Evolutionary conservation across 768 basidiomycete species (phyloP).

Genomic region (Chalciporus pseudorubinellus): DNA sequence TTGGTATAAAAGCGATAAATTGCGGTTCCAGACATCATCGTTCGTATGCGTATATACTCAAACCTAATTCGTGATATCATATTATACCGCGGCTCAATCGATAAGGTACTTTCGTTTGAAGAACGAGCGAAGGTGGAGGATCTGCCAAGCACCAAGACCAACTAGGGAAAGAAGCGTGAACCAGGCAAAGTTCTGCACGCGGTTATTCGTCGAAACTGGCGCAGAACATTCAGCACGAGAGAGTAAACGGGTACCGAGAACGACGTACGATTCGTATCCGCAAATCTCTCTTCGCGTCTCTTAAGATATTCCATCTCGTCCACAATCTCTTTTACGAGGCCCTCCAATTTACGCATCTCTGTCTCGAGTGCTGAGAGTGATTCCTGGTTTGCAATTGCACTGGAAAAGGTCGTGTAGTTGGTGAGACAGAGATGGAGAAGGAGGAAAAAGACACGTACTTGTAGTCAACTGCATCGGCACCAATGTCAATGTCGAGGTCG

Average conservation of each 20-base stretch:
- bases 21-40: neutral
- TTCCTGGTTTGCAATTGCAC: conserved; percentile 98
- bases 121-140: conserved; percentile 89
- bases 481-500: conserved; percentile 96
- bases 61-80: conserved; percentile 1
- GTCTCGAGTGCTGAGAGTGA: conserved; percentile 93
- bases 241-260: neutral
- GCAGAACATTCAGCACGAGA: neutral
- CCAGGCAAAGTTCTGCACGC: conserved; percentile 92
- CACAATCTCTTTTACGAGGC: conserved; percentile 88
- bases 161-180: conserved; percentile 79
- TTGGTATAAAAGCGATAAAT: neutral
- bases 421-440: neutral
- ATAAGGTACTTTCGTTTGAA: conserved; percentile 97
- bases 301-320: conserved; percentile 94
- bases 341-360: conserved; percentile 98
- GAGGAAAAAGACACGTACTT: conserved; percentile 61
- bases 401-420: conserved; percentile 31
- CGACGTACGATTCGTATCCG: conserved; percentile 82
- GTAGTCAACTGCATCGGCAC: conserved; percentile 98
- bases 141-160: conserved; percentile 88
- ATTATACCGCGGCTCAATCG: conserved; percentile 46
- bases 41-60: neutral
- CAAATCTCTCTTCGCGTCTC: conserved; percentile 83
- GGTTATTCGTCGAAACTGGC: conserved; percentile 84